Percentiles rank a stretch among this genome's conserved stretches.
Evolutionary conservation across 2,329 filamentous ascomycete genomes (phyloP).

Genomic region (Colletotrichum incanum): DNA sequence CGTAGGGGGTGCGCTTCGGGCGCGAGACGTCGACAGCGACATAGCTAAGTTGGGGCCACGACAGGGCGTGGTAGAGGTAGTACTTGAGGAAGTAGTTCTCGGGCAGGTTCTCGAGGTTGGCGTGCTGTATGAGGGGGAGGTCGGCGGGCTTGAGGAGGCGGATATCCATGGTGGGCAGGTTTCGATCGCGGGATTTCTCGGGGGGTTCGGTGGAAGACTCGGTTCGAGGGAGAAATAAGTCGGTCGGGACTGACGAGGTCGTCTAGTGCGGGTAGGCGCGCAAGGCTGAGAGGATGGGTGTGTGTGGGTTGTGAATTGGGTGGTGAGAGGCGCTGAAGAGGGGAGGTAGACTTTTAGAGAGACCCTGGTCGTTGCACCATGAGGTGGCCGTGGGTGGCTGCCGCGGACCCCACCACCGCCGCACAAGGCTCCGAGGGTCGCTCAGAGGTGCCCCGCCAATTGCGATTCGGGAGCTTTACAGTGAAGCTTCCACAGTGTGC

Average conservation of each 20-base stretch:
- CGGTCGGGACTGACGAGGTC: conserved; percentile 12
- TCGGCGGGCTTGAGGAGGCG: conserved; percentile 86
- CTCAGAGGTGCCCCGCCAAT: conserved; percentile 37
- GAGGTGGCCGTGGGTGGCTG: conserved; percentile 18
- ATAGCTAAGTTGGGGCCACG: conserved; percentile 97
- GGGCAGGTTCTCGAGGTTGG: conserved; percentile 98
- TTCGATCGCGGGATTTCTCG: not conserved
- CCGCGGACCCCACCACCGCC: conserved; percentile 33
- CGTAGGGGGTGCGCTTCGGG: conserved; percentile 82
- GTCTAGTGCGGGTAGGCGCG: conserved; percentile 15
- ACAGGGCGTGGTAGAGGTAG: conserved; percentile 98
- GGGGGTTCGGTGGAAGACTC: not conserved
- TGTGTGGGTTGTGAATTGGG: conserved; percentile 24
- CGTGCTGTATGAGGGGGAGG: conserved; percentile 94
- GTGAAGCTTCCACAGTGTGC: not conserved
- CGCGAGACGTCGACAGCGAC: conserved; percentile 94
- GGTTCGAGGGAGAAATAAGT: not conserved
- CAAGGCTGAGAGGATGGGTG: conserved; percentile 27
- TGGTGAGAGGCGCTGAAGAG: conserved; percentile 16
- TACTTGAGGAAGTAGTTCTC: conserved; percentile 99
- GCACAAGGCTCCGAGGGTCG: conserved; percentile 37
- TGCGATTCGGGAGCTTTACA: conserved; percentile 1
- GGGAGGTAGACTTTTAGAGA: conserved; percentile 40
- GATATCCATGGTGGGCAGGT: conserved; percentile 81
- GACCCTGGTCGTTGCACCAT: conserved; percentile 27